A percentile compares a stretch with the other conserved stretches of the same genome.
phyloP scores from a whole-genome alignment of 176 grass and related monocot genomes.

The Zoysia japonica region DNA sequence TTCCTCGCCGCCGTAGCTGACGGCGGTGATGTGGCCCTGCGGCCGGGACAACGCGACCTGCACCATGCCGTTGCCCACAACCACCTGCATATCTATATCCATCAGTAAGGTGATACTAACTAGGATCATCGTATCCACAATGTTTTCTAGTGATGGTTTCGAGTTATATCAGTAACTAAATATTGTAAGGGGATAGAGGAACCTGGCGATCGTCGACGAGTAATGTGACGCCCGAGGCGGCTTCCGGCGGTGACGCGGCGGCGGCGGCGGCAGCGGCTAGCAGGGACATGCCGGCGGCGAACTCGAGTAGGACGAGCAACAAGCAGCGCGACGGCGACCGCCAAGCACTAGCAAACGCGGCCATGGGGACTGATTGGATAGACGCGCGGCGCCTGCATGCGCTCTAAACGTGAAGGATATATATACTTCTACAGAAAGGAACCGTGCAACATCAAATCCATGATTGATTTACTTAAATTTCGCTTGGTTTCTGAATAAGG shows the following conservation, averaged over 20 bases:
- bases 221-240: neutral
- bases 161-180: neutral
- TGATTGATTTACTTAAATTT: neutral
- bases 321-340: neutral
- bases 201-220: neutral
- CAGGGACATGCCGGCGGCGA: neutral
- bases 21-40: slow-evolving; percentile 50
- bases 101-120: neutral
- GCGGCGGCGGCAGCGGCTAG: neutral
- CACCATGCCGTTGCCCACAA: slow-evolving; percentile 73
- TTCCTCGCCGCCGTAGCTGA: slow-evolving; percentile 49
- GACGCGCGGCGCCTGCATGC: neutral
- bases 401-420: neutral
- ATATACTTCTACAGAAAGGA: neutral
- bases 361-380: too few relatives aligned
- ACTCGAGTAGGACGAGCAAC: neutral
- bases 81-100: slow-evolving; percentile 38
- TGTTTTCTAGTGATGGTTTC: neutral
- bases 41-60: slow-evolving; percentile 60
- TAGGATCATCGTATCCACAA: neutral
- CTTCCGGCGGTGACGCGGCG: neutral
- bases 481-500: neutral
- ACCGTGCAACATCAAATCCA: neutral
- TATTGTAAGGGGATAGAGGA: neutral
- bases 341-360: too few relatives aligned